Base-by-base conservation (phyloP, 805 yeast species). In the Teunomyces aglyptinius region DNA sequence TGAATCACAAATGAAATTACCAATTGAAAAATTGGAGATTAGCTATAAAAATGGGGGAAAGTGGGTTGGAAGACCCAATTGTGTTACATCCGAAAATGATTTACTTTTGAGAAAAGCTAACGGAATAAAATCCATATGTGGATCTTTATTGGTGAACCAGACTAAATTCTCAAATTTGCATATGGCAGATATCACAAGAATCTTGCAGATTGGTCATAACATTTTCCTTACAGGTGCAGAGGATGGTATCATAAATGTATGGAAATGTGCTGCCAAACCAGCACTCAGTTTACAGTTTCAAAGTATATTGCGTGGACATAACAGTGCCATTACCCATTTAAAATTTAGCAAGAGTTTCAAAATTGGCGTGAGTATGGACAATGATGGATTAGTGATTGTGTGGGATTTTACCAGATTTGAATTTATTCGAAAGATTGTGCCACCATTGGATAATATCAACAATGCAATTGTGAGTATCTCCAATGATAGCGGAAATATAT, bases 391-490 rank as follows among this genome's bases (percentile, higher is more conserved):
- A 2, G 78, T 82, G 2, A 73, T 74, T 15, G 51, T 82, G 3
- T 88, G 96, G 92, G 89, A 88, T 55, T 53, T 81, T 33, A 73
- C 81, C 1, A 59, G 82, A 26, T 71, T 70, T 43, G 74, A 74
- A 43, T 72, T 76, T 36, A 75, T 86, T 3, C 63, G 87, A 46
- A 58, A 57, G 40, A 50, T 71, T 5, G 58, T 31, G 2, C 48
- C 57, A 4, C 38, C 53, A 4, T 36, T 43, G 60, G 40, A 51
- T 60, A 11, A 13, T 15, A 32, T 43, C 3, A 15, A 49, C 5
- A 53, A 48, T 5, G 67, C 60, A 15, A 50, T 51, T 2, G 60
- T 74, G 3, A 69, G 79, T 2, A 72, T 83, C 19, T 79, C 85
- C 0, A 73, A 77, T 53, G 80, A 76, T 40, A 64, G 80, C 1